A percentile compares a stretch with the other conserved stretches of the same genome.
phyloP scores from a whole-genome alignment of 1,139 yeast genomes.

The Oligophagozyma castellii region DNA sequence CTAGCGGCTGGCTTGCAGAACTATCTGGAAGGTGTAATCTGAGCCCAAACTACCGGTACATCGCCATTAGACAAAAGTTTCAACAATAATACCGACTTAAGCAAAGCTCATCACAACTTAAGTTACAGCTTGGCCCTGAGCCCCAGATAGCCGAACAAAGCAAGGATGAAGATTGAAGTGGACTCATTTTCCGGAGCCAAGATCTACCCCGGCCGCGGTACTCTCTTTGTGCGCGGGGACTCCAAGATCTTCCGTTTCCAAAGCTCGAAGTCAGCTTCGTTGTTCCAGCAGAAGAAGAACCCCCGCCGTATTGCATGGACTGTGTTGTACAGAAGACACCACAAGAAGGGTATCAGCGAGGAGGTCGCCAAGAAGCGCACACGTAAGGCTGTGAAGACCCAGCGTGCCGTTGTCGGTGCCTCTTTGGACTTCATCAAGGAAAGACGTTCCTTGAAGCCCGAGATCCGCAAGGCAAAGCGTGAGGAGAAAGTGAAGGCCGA shows the following conservation, averaged over 20 bases:
- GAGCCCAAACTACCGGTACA: background rate
- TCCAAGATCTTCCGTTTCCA: conserved; percentile 99
- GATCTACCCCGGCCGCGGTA: conserved; percentile 99
- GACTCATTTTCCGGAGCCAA: conserved; percentile 99
- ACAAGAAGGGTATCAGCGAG: conserved; percentile 99
- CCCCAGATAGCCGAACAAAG: no score
- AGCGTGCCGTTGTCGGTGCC: conserved; percentile 99
- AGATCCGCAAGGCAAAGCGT: conserved; percentile 96
- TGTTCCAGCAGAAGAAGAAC: conserved; percentile 99
- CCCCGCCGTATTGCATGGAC: conserved; percentile 99
- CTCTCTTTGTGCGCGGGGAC: conserved; percentile 98
- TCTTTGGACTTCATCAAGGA: conserved; percentile 95
- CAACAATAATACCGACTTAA: conserved; percentile 1
- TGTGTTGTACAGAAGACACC: conserved; percentile 98
- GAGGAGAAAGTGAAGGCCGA: conserved; percentile 80
- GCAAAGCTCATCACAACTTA: background rate
- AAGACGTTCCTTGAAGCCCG: conserved; percentile 93
- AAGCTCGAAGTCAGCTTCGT: conserved; percentile 93
- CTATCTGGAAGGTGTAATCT: no score
- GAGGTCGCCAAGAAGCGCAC: conserved; percentile 95
- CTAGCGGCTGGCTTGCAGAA: no score
- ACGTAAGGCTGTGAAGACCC: conserved; percentile 96
- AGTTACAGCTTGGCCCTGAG: no score
- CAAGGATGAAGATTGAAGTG: conserved; percentile 91
- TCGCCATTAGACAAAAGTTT: background rate